Conservation (phyloP, 352 stramenopile species). For the Phytophthora palmivora region DNA sequence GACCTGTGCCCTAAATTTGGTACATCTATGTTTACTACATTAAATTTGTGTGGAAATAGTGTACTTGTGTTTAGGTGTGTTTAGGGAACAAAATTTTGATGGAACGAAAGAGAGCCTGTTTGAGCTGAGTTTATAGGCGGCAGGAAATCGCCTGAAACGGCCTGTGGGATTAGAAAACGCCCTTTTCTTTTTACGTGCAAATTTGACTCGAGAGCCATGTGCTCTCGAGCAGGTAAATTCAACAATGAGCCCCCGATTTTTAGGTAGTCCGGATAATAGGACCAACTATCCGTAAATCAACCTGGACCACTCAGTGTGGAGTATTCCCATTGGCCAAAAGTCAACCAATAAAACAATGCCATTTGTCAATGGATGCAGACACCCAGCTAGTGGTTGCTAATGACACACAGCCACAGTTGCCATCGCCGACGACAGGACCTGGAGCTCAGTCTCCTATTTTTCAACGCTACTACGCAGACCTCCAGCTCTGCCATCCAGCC, state of each 20-base stretch:
- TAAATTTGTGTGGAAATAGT: too few relatives aligned
- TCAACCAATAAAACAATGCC: background rate
- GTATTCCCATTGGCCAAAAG: background rate
- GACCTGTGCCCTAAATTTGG: background rate
- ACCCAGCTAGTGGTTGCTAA: background rate
- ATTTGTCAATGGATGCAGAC: background rate
- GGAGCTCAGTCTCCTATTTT: background rate
- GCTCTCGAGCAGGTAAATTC: slow-evolving; percentile 10
- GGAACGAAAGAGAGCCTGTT: background rate
- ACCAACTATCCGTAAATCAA: background rate
- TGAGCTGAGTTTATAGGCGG: background rate
- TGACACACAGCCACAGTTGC: background rate
- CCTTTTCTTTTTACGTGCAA: background rate
- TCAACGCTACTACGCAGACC: background rate
- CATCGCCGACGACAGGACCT: background rate
- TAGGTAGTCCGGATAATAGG: background rate
- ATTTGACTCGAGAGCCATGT: slow-evolving; percentile 1
- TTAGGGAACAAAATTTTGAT: slow-evolving; percentile 4
- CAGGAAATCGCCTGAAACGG: slow-evolving; percentile 11
- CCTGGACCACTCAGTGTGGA: background rate
- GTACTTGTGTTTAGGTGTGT: background rate
- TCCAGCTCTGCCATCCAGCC: background rate
- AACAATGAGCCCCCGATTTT: slow-evolving; percentile 1
- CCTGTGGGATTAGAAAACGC: background rate
- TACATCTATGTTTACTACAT: background rate